phyloP scores from a whole-genome alignment of 345 rosid species.

The Abelmoschus esculentus region DNA sequence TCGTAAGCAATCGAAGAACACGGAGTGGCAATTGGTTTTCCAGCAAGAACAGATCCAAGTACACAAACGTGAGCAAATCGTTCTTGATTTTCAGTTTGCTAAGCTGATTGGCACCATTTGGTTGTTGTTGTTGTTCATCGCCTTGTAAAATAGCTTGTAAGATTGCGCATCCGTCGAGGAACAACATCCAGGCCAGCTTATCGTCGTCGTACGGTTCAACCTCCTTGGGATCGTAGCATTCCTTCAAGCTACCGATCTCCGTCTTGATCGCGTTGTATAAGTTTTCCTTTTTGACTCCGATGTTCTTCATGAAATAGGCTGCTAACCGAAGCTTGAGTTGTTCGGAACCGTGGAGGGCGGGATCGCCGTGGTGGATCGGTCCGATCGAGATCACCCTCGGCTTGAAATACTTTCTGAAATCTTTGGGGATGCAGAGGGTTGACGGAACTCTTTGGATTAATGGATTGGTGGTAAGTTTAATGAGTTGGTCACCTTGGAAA shows the following conservation, averaged over 20 bases:
- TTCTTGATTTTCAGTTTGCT: neutral
- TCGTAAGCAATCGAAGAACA: slow-evolving; percentile 11
- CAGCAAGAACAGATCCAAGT: slow-evolving; percentile 19
- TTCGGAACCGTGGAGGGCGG: neutral
- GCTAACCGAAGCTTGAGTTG: slow-evolving; percentile 4
- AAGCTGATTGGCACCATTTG: too few relatives aligned
- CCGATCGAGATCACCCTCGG: slow-evolving; percentile 20
- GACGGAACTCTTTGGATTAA: slow-evolving; percentile 12
- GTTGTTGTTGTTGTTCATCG: neutral
- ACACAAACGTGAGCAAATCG: neutral
- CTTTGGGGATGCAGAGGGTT: neutral
- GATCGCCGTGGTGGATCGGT: slow-evolving; percentile 16
- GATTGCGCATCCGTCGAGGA: slow-evolving; percentile 20
- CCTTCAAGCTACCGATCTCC: neutral
- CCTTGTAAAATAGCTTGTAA: slow-evolving; percentile 1
- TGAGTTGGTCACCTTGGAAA: neutral
- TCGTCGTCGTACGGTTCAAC: neutral
- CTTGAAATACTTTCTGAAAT: slow-evolving; percentile 3
- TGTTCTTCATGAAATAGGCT: neutral
- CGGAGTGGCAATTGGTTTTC: slow-evolving; percentile 25
- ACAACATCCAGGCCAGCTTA: slow-evolving; percentile 19
- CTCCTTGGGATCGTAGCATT: slow-evolving; percentile 3
- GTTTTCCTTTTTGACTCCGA: neutral
- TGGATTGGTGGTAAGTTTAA: neutral
- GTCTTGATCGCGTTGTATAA: neutral